Evolutionary conservation across 2,329 filamentous ascomycete species (phyloP), one percentile per base, ranked within the genome.

Genomic region (Apiospora malaysiana): DNA sequence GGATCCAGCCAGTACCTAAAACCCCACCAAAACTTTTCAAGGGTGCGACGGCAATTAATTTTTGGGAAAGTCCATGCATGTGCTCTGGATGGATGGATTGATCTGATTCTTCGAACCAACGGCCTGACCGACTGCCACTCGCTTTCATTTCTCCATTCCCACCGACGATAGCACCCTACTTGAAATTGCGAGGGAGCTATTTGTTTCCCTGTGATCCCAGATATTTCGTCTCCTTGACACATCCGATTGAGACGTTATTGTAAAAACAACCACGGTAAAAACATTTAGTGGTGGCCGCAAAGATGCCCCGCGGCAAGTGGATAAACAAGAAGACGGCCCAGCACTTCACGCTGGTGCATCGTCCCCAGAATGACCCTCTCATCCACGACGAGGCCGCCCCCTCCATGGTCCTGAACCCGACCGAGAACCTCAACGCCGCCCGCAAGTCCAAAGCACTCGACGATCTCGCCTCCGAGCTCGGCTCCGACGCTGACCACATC

Each of bases 341-440:
- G 81, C 96, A 95, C 83, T 98, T 97, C 83, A 92, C 93, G 76
- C 93, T 99, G 80, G 94, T 98, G 77, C 94, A 98, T 84, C 94
- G 96, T 79, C 94, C 95, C 45, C 97, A 99, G 84, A 94, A 98
- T 90, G 96, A 99, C 82, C 96, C 97, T 66, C 90, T 95, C 77
- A 98, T 99, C 81, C 93, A 99, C 88, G 95, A 99, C 85, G 89
- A 92, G 77, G 88, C 91, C 78, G 95, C 94, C 70, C 93, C 95
- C 67, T 92, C 94, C 75, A 96, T 97, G 90, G 92, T 99, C 79
- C 90, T 99, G 74, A 93, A 96, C 79, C 94, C 85, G 71, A 90
- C 85, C 63, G 83, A 84, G 76, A 81, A 77, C 66, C 83, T 83
- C 70, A 88, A 87, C 76, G 85, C 82, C 66, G 79, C 82, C 18